A percentile compares a stretch with the other conserved stretches of the same genome.
Conservation (phyloP, 2,329 filamentous ascomycete genomes). For the Salinomyces thailandicus region DNA sequence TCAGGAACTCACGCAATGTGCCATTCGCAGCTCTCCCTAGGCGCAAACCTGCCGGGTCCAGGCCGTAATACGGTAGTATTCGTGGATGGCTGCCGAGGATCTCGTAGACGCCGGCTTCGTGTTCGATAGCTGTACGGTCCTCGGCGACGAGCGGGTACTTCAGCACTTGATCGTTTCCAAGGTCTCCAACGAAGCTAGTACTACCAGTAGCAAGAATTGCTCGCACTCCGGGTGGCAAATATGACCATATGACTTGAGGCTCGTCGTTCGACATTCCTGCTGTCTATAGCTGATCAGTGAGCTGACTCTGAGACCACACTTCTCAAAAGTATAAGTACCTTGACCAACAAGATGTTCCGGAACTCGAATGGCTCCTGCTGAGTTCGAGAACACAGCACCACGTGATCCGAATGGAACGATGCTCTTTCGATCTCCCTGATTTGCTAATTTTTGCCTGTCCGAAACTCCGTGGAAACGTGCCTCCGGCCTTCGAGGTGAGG, state of each 20-base stretch:
- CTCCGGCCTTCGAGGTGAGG: too few species aligned
- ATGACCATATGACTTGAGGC: conserved; percentile 8
- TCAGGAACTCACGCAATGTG: conserved; percentile 7
- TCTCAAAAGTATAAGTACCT: too few species aligned
- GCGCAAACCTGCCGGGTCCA: conserved; percentile 6
- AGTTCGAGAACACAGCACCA: too few species aligned
- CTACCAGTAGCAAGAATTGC: conserved; percentile 6
- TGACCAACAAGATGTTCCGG: too few species aligned
- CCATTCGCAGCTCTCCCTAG: conserved; percentile 7
- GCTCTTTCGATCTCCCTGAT: too few species aligned
- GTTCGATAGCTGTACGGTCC: conserved; percentile 7
- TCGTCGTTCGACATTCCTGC: conserved; percentile 7
- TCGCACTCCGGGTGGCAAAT: conserved; percentile 6
- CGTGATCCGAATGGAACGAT: too few species aligned
- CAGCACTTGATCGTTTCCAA: conserved; percentile 7
- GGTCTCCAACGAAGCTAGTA: conserved; percentile 8
- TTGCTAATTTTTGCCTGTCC: too few species aligned
- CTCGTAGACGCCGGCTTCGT: conserved; percentile 7
- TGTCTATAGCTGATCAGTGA: too few species aligned
- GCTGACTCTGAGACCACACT: too few species aligned
- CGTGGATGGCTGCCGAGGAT: conserved; percentile 7
- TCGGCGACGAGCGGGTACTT: conserved; percentile 7
- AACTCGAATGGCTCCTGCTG: too few species aligned
- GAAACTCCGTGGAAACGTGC: too few species aligned
- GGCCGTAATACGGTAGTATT: conserved; percentile 7